These are phyloP conservation scores for Xylaria sp. DNA, from an alignment of 2,329 filamentous ascomycete genomes.

Conservation along the genomic window DNA sequence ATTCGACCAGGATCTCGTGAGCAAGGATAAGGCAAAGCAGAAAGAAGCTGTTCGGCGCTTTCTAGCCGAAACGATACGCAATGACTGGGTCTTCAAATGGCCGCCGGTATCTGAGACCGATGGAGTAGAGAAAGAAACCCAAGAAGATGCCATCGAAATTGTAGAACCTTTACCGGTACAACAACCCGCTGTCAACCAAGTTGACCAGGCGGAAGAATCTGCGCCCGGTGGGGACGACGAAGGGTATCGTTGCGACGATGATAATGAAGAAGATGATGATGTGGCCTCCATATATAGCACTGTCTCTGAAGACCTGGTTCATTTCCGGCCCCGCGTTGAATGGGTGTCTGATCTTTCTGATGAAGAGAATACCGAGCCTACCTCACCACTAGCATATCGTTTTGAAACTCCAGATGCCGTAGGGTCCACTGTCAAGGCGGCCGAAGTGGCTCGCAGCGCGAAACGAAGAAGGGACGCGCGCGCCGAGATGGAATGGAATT, in stretches of 20 bases:
- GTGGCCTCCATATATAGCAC: conserved; percentile 55
- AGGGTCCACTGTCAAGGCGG: conserved; percentile 55
- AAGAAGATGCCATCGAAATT: conserved; percentile 12
- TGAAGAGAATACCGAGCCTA: conserved; percentile 59
- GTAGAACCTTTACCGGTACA: conserved; percentile 7
- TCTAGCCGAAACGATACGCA: conserved; percentile 64
- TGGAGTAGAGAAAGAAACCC: background rate
- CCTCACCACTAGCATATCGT: conserved; percentile 59
- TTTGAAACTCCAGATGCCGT: conserved; percentile 63
- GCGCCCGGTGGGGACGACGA: conserved; percentile 51
- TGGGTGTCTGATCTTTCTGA: conserved; percentile 70
- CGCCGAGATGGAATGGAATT: conserved; percentile 80
- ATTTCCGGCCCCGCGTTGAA: conserved; percentile 63
- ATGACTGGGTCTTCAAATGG: conserved; percentile 72
- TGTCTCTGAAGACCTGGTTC: conserved; percentile 64
- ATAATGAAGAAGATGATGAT: conserved; percentile 47
- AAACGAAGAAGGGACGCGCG: conserved; percentile 67
- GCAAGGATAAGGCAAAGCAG: conserved; percentile 70
- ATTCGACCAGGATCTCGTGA: conserved; percentile 70
- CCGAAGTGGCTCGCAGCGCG: conserved; percentile 62
- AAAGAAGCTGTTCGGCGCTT: conserved; percentile 71
- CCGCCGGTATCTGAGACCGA: conserved; percentile 50
- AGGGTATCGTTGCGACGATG: conserved; percentile 52
- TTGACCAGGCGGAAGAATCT: conserved; percentile 41
- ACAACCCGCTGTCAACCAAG: conserved; percentile 18